phyloP scores from a whole-genome alignment of 257 asterid genomes.

The Solanum arcanum region DNA sequence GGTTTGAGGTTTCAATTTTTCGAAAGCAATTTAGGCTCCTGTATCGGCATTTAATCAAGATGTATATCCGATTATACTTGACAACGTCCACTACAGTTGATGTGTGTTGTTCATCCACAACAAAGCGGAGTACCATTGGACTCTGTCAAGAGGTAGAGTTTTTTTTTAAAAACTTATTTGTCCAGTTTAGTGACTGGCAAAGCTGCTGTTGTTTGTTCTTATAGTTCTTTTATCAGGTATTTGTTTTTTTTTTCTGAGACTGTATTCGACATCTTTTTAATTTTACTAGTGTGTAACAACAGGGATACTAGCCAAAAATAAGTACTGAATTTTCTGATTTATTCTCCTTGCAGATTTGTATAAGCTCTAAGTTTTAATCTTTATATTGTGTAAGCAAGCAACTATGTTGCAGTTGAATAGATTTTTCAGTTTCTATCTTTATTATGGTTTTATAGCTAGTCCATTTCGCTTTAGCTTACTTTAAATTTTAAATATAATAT shows the following conservation, averaged over 20 bases:
- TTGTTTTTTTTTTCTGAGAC: slow-evolving; percentile 28
- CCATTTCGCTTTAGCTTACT: neutral
- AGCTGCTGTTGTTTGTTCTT: slow-evolving; percentile 17
- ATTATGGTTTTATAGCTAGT: neutral
- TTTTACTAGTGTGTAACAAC: slow-evolving; percentile 41
- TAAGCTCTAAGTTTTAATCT: neutral
- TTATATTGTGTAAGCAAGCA: neutral
- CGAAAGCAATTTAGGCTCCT: slow-evolving; percentile 31
- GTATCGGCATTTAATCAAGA: slow-evolving; percentile 43
- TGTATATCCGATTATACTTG: slow-evolving; percentile 54
- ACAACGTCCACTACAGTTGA: slow-evolving; percentile 34
- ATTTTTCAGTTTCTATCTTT: neutral
- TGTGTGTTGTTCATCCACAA: slow-evolving; percentile 34
- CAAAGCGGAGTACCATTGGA: slow-evolving; percentile 26
- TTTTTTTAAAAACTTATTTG: slow-evolving; percentile 12
- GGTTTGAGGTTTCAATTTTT: neutral
- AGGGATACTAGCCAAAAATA: slow-evolving; percentile 46
- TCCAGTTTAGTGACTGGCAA: slow-evolving; percentile 36
- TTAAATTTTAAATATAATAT: neutral
- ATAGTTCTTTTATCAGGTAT: slow-evolving; percentile 16
- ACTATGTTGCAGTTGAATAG: neutral
- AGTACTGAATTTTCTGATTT: slow-evolving; percentile 26
- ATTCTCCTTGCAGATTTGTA: neutral
- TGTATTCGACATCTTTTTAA: slow-evolving; percentile 44
- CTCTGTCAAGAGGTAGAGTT: slow-evolving; percentile 28